Percentiles rank a stretch among this genome's conserved stretches.
Conservation (phyloP, 371 early-diverging fungal genomes). For the Haplosporangium sp. region DNA sequence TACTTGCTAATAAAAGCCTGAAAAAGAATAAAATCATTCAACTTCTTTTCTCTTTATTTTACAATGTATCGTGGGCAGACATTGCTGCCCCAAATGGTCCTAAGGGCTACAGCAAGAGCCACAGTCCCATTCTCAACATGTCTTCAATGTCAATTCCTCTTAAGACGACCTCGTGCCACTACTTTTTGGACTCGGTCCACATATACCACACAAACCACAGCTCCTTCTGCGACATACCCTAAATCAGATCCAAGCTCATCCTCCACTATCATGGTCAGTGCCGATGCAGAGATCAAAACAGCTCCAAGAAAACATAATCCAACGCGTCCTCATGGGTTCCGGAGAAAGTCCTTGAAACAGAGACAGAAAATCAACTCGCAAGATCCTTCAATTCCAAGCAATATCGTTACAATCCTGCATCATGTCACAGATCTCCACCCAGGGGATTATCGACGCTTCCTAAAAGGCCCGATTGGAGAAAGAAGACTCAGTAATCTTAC, state of each 20-base stretch:
- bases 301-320: neutral
- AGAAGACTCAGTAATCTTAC: conserved; percentile 14
- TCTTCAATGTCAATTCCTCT: neutral
- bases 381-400: neutral
- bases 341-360: neutral
- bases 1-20: neutral
- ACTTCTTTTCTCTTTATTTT: neutral
- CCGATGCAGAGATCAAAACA: neutral
- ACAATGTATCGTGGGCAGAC: conserved; percentile 7
- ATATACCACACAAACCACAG: neutral
- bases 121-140: neutral
- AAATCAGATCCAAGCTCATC: conserved; percentile 1
- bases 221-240: neutral
- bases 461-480: neutral
- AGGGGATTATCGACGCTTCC: neutral
- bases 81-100: neutral
- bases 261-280: no score
- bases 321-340: neutral
- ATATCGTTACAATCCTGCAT: conserved; percentile 6
- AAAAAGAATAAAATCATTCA: neutral
- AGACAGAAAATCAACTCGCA: neutral
- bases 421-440: conserved; percentile 25
- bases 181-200: neutral
- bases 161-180: neutral
- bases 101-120: neutral